Evolutionary conservation across 176 grass and related monocot species (phyloP).

Genomic region (Miscanthus lutarioriparius): DNA sequence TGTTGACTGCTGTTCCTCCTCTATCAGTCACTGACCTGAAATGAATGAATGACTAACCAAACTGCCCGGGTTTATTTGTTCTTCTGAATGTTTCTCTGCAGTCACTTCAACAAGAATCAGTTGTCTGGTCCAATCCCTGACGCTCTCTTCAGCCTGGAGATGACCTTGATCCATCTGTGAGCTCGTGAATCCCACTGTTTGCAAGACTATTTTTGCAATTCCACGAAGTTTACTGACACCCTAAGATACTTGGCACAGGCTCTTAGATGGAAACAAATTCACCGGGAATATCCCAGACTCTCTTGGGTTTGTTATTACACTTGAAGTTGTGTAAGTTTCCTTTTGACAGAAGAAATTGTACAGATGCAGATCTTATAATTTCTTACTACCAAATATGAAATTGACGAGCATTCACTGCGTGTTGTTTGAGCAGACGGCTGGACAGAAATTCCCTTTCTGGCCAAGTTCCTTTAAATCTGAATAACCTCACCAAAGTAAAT

Average conservation of each 20-base stretch:
- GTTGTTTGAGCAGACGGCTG: slow-evolving; percentile 60
- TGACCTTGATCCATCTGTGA: slow-evolving; percentile 88
- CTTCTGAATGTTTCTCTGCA: slow-evolving; percentile 43
- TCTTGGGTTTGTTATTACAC: slow-evolving; percentile 59
- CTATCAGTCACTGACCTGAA: not conserved
- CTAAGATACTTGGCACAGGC: slow-evolving; percentile 43
- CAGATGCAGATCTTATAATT: not conserved
- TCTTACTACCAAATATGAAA: not conserved
- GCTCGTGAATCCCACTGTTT: slow-evolving; percentile 25
- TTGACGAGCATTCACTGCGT: slow-evolving; percentile 1
- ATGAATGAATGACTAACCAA: not conserved
- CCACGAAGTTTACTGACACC: not conserved
- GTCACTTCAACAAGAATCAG: slow-evolving; percentile 93
- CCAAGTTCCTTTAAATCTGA: slow-evolving; percentile 67
- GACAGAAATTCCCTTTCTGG: slow-evolving; percentile 73
- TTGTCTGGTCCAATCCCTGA: slow-evolving; percentile 81
- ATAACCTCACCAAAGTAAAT: slow-evolving; percentile 61
- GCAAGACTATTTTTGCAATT: not conserved
- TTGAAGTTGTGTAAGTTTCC: slow-evolving; percentile 81
- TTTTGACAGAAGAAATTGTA: not conserved
- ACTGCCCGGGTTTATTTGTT: not conserved
- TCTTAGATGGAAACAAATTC: slow-evolving; percentile 87
- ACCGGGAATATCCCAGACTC: slow-evolving; percentile 73
- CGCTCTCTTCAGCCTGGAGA: slow-evolving; percentile 74
- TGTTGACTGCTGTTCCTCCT: not conserved